Conservation (phyloP, 2,329 filamentous ascomycete species). For the Colletotrichum graminicola region DNA sequence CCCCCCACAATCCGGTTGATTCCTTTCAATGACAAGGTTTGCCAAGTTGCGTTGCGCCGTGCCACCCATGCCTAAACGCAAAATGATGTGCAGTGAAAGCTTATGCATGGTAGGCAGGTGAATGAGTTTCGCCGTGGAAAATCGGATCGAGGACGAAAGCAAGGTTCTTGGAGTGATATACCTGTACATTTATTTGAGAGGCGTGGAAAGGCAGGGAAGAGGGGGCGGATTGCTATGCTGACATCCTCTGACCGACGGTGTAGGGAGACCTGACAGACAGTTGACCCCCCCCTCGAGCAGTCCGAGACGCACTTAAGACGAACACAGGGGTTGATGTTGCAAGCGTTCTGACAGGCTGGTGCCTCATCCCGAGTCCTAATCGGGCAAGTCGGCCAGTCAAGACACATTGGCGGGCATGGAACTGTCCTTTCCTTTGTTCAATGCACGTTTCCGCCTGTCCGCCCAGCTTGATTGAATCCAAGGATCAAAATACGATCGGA, state of each 20-base stretch:
- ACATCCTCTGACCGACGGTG: neutral
- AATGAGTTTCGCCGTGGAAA: constrained; percentile 32
- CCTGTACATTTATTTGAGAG: too few species aligned
- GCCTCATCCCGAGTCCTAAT: constrained; percentile 37
- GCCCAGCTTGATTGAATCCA: neutral
- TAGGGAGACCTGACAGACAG: constrained; percentile 3
- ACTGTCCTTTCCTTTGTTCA: constrained; percentile 7
- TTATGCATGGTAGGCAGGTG: constrained; percentile 16
- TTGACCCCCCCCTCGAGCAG: constrained; percentile 13
- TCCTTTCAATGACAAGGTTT: neutral
- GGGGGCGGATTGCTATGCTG: neutral
- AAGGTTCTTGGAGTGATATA: neutral
- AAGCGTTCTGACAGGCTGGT: constrained; percentile 37
- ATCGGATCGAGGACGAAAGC: neutral
- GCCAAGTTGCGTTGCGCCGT: constrained; percentile 25
- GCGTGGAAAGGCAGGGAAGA: neutral
- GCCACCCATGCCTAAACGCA: constrained; percentile 40
- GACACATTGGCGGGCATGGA: constrained; percentile 3
- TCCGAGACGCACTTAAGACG: constrained; percentile 27
- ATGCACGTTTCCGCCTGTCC: neutral
- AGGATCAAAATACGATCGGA: neutral
- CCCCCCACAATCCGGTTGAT: constrained; percentile 19
- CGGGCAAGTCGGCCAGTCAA: constrained; percentile 35
- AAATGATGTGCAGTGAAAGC: constrained; percentile 36
- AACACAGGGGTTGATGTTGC: constrained; percentile 28